Evolutionary conservation across 495 filamentous ascomycete genomes (phyloP).

Genomic region (Chaetomidium leptoderma): DNA sequence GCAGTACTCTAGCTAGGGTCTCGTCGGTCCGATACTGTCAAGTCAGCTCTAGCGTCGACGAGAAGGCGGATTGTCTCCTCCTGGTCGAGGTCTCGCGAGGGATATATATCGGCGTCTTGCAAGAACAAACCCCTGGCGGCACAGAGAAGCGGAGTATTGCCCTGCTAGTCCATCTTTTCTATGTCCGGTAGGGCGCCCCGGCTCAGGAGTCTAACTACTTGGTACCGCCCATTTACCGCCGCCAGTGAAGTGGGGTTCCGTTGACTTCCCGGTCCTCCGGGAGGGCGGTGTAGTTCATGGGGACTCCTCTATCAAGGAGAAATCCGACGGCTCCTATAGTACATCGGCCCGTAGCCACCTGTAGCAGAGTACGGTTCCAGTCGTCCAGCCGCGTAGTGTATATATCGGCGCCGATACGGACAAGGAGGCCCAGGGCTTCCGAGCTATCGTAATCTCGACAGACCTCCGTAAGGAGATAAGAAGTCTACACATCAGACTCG

Average conservation of each 20-base stretch:
- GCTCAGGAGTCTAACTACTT: background rate
- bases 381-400: background rate
- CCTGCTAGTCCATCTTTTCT: background rate
- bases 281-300: slow-evolving; percentile 3
- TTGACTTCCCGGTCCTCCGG: background rate
- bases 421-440: slow-evolving; percentile 3
- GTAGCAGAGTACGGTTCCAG: background rate
- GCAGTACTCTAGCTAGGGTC: background rate
- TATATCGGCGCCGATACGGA: slow-evolving; percentile 2
- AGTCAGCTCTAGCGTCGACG: slow-evolving; percentile 2
- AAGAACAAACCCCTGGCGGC: background rate
- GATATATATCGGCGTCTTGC: background rate
- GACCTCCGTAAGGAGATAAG: slow-evolving; percentile 4
- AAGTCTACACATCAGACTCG: background rate
- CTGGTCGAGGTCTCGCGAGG: background rate
- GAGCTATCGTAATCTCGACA: slow-evolving; percentile 9
- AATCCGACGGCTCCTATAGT: background rate
- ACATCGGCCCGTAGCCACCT: slow-evolving; percentile 4
- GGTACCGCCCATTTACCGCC: background rate
- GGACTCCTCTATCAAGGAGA: slow-evolving; percentile 4
- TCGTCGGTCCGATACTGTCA: background rate
- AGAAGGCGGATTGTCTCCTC: slow-evolving; percentile 9
- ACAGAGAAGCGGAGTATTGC: slow-evolving; percentile 2
- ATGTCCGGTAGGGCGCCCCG: background rate
- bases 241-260: slow-evolving; percentile 4